These are phyloP conservation scores for Candolleomyces aberdarensis DNA, from an alignment of 768 basidiomycete species.

Conservation along the genomic window DNA sequence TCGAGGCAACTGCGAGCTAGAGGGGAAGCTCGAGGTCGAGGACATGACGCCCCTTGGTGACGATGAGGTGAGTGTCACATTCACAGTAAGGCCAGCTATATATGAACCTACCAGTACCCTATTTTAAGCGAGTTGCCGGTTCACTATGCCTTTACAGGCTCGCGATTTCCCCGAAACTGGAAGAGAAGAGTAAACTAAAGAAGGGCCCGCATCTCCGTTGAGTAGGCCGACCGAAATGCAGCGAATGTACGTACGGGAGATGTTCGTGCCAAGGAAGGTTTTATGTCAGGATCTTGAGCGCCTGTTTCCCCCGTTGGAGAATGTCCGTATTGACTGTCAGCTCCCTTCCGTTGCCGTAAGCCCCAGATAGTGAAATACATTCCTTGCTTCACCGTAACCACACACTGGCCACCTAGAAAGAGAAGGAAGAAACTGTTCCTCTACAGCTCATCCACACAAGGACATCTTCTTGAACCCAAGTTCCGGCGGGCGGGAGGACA, in stretches of 20 bases:
- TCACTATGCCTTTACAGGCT: neutral
- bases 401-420: no score
- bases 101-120: neutral
- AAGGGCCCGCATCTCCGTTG: neutral
- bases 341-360: no score
- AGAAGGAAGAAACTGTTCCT: no score
- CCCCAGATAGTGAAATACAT: no score
- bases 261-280: neutral
- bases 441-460: no score
- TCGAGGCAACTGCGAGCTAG: neutral
- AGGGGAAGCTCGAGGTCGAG: neutral
- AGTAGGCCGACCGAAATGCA: neutral
- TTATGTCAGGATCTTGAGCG: no score
- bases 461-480: no score
- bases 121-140: slow-evolving; percentile 1
- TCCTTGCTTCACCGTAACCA: no score
- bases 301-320: no score
- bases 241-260: neutral
- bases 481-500: no score
- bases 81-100: neutral
- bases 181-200: neutral
- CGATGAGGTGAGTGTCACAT: neutral
- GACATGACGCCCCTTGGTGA: neutral
- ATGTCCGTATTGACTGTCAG: no score
- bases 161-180: neutral